Base-by-base conservation (phyloP, 495 filamentous ascomycete species). In the Viridothelium virens region DNA sequence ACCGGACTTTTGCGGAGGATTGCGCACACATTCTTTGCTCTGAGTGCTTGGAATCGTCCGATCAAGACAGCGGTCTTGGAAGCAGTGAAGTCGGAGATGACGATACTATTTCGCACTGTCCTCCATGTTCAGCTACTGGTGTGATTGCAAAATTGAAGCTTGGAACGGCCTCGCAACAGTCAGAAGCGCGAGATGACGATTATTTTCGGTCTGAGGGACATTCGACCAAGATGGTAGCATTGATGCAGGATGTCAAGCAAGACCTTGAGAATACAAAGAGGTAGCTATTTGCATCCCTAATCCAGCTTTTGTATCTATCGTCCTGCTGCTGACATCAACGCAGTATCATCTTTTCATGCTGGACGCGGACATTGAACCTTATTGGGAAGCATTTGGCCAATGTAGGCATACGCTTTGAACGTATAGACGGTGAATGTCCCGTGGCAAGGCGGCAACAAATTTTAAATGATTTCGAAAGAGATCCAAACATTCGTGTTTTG, bases 401-500 rank as follows among this genome's bases (percentile, higher is more conserved):
- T n/a, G 48, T 14, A 53, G 11, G 62, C 36, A 64, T 56, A 10
- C 74, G 63, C 0, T 87, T 79, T 67, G 72, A 71, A 10, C 83
- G 87, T 38, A 79, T 96, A 10, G 89, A 94, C 76, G 92, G 92
- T 12, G 70, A 61, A 1, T 86, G 86, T 0, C 65, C 70, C 0
- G 78, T 86, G 48, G 53, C 70, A 0, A 77, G 74, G 10, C 83
- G 92, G 3, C 89, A 91, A 71, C 67, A 66, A 0, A 71, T 81
- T 0, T 82, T 84, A 2, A 91, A 89, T 67, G 69, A 73, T 0
- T 96, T 96, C 80, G 92, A 92, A 69, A 66, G 68, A 0, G 0
- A 25, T 14, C 18, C 48, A 18, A 53, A 53, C n/a, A 53, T 53
- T 16, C 67, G 81, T 65, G 76, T 96, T 1, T 91, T 89, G 69